Percentiles rank a stretch among this genome's conserved stretches.
Conservation (phyloP, 2,329 filamentous ascomycete genomes). For the Hymenoscyphus repandus region DNA sequence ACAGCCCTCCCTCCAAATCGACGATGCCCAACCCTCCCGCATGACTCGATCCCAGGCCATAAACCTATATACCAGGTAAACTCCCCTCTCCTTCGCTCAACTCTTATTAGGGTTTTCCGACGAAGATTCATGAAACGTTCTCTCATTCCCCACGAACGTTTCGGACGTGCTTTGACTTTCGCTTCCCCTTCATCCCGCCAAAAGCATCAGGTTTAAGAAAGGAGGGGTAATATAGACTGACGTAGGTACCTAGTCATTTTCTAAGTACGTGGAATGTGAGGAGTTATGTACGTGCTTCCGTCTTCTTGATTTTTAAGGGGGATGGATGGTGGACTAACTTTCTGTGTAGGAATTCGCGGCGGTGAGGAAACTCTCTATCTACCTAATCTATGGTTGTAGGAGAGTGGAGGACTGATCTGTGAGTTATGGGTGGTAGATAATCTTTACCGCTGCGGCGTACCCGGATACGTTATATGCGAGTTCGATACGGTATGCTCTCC, state of each 20-base stretch:
- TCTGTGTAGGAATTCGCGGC: conserved; percentile 24
- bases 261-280: conserved; percentile 47
- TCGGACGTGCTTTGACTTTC: not conserved
- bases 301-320: not conserved
- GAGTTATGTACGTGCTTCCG: conserved; percentile 30
- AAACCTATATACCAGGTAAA: conserved; percentile 37
- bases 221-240: not conserved
- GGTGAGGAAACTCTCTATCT: conserved; percentile 14
- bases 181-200: not conserved
- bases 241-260: not conserved
- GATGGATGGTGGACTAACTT: not conserved
- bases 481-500: not conserved
- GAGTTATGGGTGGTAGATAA: not conserved
- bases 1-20: not conserved
- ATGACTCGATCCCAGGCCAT: conserved; percentile 34
- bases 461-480: not conserved
- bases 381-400: not conserved
- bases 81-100: not conserved
- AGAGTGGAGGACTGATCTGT: not conserved
- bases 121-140: too few relatives aligned
- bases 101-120: too few relatives aligned
- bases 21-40: not conserved
- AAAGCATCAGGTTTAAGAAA: not conserved
- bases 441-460: not conserved
- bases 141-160: not conserved